Evolutionary conservation across 306 rosid genomes (phyloP), one percentile per base, ranked within the genome.

Genomic region (Erythrophleum fordii): DNA sequence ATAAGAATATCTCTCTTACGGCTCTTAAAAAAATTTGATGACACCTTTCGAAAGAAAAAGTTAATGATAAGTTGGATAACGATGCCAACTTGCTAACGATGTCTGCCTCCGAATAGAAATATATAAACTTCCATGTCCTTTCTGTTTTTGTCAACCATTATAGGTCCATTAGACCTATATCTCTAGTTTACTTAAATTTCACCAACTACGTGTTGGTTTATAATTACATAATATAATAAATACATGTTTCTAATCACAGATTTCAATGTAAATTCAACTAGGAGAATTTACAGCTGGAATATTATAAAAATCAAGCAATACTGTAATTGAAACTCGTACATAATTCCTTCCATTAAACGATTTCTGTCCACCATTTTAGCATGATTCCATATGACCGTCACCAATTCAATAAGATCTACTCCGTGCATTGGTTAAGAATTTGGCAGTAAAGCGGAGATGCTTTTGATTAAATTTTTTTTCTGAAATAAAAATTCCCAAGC

Each of bases 41-140:
- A 16, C 11, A 22, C 16, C 31, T 23, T 58, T 58, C 65, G 8
- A 17, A 16, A 0, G 41, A 48, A 18, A 3, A 20, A 48, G 37
- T 18, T 18, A 37, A 65, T 18, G 45, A 42, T 4, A 4, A 66
- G 49, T 39, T 66, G 8, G 37, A 23, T 70, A 16, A 46, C 58
- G 5, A 45, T 48, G 37, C 73, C 76, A 78, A 55, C 44, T 78
- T 78, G 62, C 49, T 26, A 45, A 25, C 58, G 14, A 26, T 35
- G 73, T 60, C 20, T 60, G 8, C 53, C 73, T 51, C 3, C 12
- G 18, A 28, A 22, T 48, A 72, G 78, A 72, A 71, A 29, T 55
- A 70, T 70, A 29, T 29, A 0, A 26, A 5, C 37, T 17, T 9
- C 17, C 5, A 14, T 12, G 69, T 12, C 61, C n/a, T 48, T 71